Base-by-base conservation (phyloP, 345 rosid genomes). In the Microthlaspi erraticum region DNA sequence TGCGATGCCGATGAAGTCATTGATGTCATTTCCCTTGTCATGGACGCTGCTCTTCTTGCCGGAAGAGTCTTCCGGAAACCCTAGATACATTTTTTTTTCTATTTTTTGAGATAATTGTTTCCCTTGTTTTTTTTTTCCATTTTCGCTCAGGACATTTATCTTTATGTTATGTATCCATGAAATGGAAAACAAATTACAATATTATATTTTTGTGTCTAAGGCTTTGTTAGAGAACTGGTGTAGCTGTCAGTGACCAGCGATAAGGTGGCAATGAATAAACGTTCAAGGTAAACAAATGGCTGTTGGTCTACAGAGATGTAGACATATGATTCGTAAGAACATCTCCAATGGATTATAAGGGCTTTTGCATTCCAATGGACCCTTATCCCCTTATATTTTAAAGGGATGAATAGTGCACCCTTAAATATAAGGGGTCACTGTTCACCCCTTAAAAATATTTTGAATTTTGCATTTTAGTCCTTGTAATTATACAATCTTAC, bases 31-130 rank as follows among this genome's bases (percentile, higher is more conserved):
- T 46, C 86, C 17, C 20, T 81, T 0, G 92, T 88, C 59, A 91
- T 94, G 84, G 83, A 91, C 20, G 97, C 97, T 11, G 99, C 98
- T 65, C 73, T 94, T 82, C 75, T 94, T 65, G 98, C 99, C 32
- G 99, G 99, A 39, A 83, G 89, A 79, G 79, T 74, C 66, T 72
- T 94, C 54, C 89, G 79, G 2, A 94, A 87, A 82, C 98, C 98
- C 9, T 88, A 77, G 58, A 8, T 41, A 12, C n/a, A 34, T 29
- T 54, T 41, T 46, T 16, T 12, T 31, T 8, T 32, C 3, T 10
- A 1, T 46, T 5, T 46, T 10, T 67, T 33, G 0, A 34, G 6
- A 34, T 56, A 32, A 45, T 20, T 48, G 60, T 48, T 29, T n/a
- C 14, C 3, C 3, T 73, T 37, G 29, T 63, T 54, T 53, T n/a